Conservation (phyloP, 768 basidiomycete species). For the Tricholoma furcatifolium region DNA sequence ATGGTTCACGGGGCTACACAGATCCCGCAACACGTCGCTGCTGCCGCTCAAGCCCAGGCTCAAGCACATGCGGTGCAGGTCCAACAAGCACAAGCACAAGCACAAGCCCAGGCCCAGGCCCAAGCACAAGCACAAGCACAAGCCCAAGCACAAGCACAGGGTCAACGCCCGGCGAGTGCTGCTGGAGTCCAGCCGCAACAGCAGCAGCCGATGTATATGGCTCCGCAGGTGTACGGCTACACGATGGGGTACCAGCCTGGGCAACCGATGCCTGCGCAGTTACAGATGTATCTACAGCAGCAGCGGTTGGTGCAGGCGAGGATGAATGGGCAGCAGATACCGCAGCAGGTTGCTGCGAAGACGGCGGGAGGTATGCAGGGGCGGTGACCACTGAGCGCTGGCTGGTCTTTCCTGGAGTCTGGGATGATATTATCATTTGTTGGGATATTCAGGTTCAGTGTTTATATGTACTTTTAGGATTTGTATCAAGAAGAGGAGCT, state of each 20-base stretch:
- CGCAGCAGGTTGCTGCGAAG: slow-evolving; percentile 12
- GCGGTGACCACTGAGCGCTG: background rate
- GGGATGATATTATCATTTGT: background rate
- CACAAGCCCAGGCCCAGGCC: no score
- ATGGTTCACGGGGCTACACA: background rate
- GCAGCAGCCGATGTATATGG: slow-evolving; percentile 14
- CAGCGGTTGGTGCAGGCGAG: background rate
- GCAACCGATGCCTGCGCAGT: slow-evolving; percentile 6
- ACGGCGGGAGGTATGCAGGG: slow-evolving; percentile 14
- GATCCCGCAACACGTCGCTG: no score
- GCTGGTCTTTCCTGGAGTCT: background rate
- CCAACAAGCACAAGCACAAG: no score
- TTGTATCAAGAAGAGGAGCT: background rate
- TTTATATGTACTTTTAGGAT: slow-evolving; percentile 4
- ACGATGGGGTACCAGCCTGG: slow-evolving; percentile 15
- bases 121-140: no score
- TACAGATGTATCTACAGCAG: slow-evolving; percentile 9
- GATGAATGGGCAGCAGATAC: slow-evolving; percentile 7
- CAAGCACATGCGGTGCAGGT: slow-evolving; percentile 10
- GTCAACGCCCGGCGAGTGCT: slow-evolving; percentile 10
- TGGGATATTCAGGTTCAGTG: background rate
- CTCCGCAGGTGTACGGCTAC: slow-evolving; percentile 19
- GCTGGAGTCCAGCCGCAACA: slow-evolving; percentile 13
- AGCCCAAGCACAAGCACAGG: slow-evolving; percentile 7
- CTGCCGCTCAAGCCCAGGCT: slow-evolving; percentile 8